Conservation (phyloP, 306 rosid species). For the Cicer arietinum region DNA sequence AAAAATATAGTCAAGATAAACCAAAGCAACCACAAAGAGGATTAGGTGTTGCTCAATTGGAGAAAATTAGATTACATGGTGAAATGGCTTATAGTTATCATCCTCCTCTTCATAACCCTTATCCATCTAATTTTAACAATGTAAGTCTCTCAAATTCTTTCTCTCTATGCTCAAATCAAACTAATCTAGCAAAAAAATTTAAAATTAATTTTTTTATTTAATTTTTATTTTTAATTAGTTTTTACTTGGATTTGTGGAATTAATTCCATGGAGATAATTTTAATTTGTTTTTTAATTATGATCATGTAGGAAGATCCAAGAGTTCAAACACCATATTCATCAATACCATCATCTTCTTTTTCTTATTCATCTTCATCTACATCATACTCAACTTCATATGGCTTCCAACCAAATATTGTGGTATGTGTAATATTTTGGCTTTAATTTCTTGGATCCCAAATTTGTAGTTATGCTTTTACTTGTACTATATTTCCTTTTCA, state of each 20-base stretch:
- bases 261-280: not conserved
- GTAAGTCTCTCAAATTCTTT: constrained; percentile 46
- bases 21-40: constrained; percentile 99
- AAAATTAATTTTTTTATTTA: not conserved
- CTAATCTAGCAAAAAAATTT: not conserved
- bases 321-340: constrained; percentile 69
- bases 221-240: not conserved
- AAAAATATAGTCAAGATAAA: constrained; percentile 68
- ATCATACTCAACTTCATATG: constrained; percentile 71
- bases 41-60: constrained; percentile 97
- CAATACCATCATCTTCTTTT: constrained; percentile 73
- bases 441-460: constrained; percentile 31
- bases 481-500: constrained; percentile 30
- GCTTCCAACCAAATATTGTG: constrained; percentile 74
- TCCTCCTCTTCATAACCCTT: constrained; percentile 55
- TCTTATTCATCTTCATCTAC: constrained; percentile 79
- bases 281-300: not conserved
- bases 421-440: constrained; percentile 53
- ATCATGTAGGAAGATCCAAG: constrained; percentile 73
- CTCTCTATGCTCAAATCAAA: constrained; percentile 22
- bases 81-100: constrained; percentile 57
- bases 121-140: constrained; percentile 59
- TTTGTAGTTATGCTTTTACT: constrained; percentile 33
- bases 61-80: constrained; percentile 97
- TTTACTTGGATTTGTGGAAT: not conserved